Conservation (phyloP, 805 yeast genomes). For the Saturnispora zaruensis region DNA sequence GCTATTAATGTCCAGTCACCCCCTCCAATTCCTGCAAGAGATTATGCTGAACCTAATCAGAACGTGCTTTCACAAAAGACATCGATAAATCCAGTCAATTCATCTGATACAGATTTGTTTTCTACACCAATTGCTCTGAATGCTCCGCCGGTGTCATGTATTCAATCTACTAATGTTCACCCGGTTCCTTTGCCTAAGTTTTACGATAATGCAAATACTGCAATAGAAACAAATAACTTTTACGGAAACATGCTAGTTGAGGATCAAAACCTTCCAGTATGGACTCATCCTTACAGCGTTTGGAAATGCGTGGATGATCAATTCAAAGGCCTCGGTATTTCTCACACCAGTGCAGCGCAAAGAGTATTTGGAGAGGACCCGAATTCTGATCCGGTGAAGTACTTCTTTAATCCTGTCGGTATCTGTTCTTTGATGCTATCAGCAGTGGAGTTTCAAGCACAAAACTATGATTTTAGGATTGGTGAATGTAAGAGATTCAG, state of each 20-base stretch:
- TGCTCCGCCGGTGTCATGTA: slow-evolving; percentile 16
- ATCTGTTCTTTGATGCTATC: slow-evolving; percentile 52
- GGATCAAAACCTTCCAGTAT: slow-evolving; percentile 57
- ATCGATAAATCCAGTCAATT: background rate
- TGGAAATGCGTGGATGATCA: slow-evolving; percentile 44
- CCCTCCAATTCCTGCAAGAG: slow-evolving; percentile 23
- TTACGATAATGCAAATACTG: slow-evolving; percentile 33
- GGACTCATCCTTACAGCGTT: slow-evolving; percentile 77
- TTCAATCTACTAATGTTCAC: slow-evolving; percentile 50
- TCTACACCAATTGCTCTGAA: slow-evolving; percentile 15
- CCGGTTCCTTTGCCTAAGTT: slow-evolving; percentile 55
- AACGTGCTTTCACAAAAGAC: background rate
- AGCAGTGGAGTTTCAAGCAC: slow-evolving; percentile 33
- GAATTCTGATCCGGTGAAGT: slow-evolving; percentile 32
- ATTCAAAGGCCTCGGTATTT: slow-evolving; percentile 54
- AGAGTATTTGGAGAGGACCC: slow-evolving; percentile 66
- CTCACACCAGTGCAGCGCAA: slow-evolving; percentile 52
- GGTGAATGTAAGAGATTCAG: slow-evolving; percentile 29
- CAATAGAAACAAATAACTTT: slow-evolving; percentile 67
- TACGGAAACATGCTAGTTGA: slow-evolving; percentile 65
- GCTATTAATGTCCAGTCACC: background rate
- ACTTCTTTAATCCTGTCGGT: slow-evolving; percentile 61
- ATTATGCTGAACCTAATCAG: slow-evolving; percentile 12
- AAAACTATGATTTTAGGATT: slow-evolving; percentile 18
- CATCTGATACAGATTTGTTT: slow-evolving; percentile 14